These are phyloP conservation scores for Barnettozyma californica DNA, from an alignment of 805 yeast species.

Conservation along the genomic window DNA sequence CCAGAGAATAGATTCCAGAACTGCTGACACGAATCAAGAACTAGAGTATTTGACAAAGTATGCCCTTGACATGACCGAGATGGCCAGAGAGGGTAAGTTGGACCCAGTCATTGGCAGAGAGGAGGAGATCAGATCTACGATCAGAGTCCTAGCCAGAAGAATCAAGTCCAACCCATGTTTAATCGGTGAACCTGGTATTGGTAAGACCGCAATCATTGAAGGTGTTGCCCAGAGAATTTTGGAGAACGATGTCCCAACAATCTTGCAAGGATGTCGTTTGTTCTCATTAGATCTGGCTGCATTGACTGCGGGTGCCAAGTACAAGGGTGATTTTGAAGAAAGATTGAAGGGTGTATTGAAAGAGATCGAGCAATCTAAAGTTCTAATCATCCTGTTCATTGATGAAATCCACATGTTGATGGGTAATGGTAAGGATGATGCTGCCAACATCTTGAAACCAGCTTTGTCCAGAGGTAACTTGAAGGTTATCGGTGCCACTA, in stretches of 20 bases:
- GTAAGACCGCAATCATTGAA: slow-evolving; percentile 96
- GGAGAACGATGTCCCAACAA: slow-evolving; percentile 91
- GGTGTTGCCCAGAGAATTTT: slow-evolving; percentile 97
- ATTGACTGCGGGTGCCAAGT: slow-evolving; percentile 96
- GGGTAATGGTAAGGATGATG: slow-evolving; percentile 98
- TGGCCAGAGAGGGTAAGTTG: slow-evolving; percentile 88
- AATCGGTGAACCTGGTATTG: slow-evolving; percentile 99
- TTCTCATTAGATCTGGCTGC: slow-evolving; percentile 94
- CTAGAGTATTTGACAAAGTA: slow-evolving; percentile 84
- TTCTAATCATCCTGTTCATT: slow-evolving; percentile 83
- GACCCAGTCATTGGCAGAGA: slow-evolving; percentile 99
- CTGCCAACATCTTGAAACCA: slow-evolving; percentile 94
- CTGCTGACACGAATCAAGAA: slow-evolving; percentile 84
- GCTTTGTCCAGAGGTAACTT: slow-evolving; percentile 94
- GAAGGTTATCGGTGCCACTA: slow-evolving; percentile 98
- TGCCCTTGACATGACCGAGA: slow-evolving; percentile 89
- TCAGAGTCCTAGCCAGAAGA: slow-evolving; percentile 93
- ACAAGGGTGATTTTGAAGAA: slow-evolving; percentile 98
- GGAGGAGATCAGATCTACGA: slow-evolving; percentile 94
- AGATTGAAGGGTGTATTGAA: slow-evolving; percentile 93
- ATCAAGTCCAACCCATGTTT: slow-evolving; percentile 94
- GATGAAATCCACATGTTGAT: slow-evolving; percentile 99
- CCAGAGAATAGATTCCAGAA: slow-evolving; percentile 87
- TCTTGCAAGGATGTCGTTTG: slow-evolving; percentile 72
- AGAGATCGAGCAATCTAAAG: slow-evolving; percentile 85